Evolutionary conservation across 345 rosid genomes (phyloP), one percentile per base, ranked within the genome.

Genomic region (Syzygium aqueum): DNA sequence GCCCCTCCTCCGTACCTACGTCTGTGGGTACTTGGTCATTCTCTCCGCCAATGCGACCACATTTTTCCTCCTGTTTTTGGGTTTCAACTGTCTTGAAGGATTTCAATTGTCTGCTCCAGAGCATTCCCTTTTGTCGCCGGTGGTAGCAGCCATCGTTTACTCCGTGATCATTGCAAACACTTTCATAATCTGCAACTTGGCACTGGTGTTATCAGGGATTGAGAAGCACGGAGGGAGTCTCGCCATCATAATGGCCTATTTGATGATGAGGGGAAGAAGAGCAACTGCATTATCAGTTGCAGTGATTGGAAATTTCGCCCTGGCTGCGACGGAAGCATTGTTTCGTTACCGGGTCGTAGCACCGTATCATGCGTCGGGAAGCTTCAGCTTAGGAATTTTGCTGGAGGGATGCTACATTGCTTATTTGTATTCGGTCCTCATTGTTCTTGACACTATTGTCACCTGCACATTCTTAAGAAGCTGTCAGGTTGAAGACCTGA

Each of bases 291-390:
- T 97, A 30, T 92, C 94, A 22, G 89, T 97, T 84, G 96, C 99
- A 51, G 50, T 96, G 9, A 95, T 98, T 11, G 88, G 90, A 2
- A 94, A 92, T 67, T 83, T 96, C 19, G 89, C 88, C 50, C 65
- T 96, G 91, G 97, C 97, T 0, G 98, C 92, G 4, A 87, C 92
- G 6, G 99, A 97, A 91, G 99, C 96, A 7, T 43, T 95, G 94
- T 97, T 96, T 87, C 97, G 91, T 13, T 91, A 91, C 88, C 82
- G 98, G 80, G 86, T 96, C 8, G 85, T 93, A 85, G 91, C 90
- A 30, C 88, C 90, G 22, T 93, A 85, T 88, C 90, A 82, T 16
- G 80, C 17, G 4, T 86, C 91, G 7, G 89, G 88, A 14, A 77
- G 86, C 59, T 85, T 86, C 25, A 16, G 85, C 33, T 40, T 65